Evolutionary conservation across 495 filamentous ascomycete genomes (phyloP), one percentile per base, ranked within the genome.

Genomic region (Penicillium maclennaniae): DNA sequence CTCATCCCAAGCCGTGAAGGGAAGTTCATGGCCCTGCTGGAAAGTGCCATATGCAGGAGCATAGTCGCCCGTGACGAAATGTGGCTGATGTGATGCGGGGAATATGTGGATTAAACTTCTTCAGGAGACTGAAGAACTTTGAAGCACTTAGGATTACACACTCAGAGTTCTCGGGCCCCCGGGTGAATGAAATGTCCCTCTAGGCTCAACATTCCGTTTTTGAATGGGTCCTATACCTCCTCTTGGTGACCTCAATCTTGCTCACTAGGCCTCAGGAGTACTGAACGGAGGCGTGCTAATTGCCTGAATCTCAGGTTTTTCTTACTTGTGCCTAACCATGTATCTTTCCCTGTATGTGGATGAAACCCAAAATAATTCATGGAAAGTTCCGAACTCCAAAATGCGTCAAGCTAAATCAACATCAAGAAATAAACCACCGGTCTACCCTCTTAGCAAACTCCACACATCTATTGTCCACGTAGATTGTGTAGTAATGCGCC

Each of bases 401-500:
- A 34, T 34, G 31, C 31, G 15, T 34, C 9, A 12, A 14, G 3
- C 3, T 34, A 34, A 14, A 31, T 31, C 2, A 1, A 31, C 14
- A 14, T 54, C 36, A 57, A 43, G 14, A 49, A 47, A 49, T 56
- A 23, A 62, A 44, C 62, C 54, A 60, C 10, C 43, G 48, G 19
- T 66, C 59, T 17, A 62, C 38, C 31, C 42, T 42, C 42, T 59
- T 66, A n/a, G 56, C 51, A 5, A 57, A 50, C 3, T 56, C 51
- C 27, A 66, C 47, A 36, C 62, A 62, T 43, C 47, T 37, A 53
- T 59, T 63, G 52, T 81, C 79, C 1, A 82, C 68, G 23, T 63
- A 67, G 12, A 71, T 56, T 56, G 70, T 75, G 49, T 79, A 76
- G 1, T 77, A 41, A 62, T 81, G 76, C 19, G 75, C 69, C 3